Percentiles rank a stretch among this genome's conserved stretches.
Conservation (phyloP, 83 land plant genomes). For the Picea mariana region DNA sequence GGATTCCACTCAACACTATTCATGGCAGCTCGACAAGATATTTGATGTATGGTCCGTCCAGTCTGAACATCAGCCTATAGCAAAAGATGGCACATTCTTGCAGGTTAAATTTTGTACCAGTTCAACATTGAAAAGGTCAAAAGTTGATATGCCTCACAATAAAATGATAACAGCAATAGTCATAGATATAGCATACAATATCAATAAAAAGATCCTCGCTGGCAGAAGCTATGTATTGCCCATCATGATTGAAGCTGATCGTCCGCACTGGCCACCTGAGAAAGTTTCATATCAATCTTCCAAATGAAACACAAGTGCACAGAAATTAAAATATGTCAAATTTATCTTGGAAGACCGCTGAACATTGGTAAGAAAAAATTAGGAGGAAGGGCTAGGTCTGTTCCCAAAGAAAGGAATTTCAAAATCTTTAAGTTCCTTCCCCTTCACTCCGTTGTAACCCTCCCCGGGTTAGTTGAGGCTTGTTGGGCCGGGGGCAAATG, state of each 20-base stretch:
- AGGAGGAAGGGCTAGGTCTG: no score
- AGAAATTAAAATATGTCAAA: not conserved
- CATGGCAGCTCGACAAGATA: slow-evolving; percentile 96
- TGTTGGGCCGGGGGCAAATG: no score
- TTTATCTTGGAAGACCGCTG: not conserved
- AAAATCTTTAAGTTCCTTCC: no score
- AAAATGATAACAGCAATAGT: slow-evolving; percentile 1
- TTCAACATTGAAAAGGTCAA: slow-evolving; percentile 2
- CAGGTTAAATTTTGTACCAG: not conserved
- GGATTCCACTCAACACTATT: slow-evolving; percentile 99
- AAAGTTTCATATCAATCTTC: not conserved
- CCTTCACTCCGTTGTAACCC: no score
- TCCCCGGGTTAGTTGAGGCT: no score
- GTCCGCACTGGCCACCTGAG: slow-evolving; percentile 98
- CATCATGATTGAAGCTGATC: slow-evolving; percentile 91
- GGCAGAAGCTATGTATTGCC: slow-evolving; percentile 97
- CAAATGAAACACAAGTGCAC: not conserved
- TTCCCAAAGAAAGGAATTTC: no score
- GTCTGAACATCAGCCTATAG: slow-evolving; percentile 85
- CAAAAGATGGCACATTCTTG: not conserved
- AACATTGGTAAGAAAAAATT: not conserved
- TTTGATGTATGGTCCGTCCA: slow-evolving; percentile 91
- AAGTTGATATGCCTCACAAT: not conserved
- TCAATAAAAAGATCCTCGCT: slow-evolving; percentile 97
- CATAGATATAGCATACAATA: slow-evolving; percentile 54